Percentiles rank a stretch among this genome's conserved stretches.
Conservation (phyloP, 2,329 filamentous ascomycete species). For the Colletotrichum sp. region DNA sequence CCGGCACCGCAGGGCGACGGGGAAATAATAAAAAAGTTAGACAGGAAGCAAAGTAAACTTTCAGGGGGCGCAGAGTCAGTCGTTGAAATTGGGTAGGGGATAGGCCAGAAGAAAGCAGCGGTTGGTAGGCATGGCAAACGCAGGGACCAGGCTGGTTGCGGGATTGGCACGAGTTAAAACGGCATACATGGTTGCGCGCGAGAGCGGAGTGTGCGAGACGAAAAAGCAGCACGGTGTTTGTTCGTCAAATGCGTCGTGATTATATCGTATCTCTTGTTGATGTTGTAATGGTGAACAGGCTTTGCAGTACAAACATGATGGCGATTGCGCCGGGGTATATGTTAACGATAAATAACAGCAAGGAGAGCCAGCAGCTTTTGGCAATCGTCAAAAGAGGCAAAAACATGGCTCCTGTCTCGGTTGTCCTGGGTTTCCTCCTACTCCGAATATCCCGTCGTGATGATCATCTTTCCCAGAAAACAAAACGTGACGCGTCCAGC, state of each 20-base stretch:
- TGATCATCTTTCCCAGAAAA: constrained; percentile 13
- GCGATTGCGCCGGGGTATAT: constrained; percentile 24
- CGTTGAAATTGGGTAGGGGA: background rate
- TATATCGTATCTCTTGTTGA: background rate
- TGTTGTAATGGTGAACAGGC: background rate
- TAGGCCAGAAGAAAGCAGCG: background rate
- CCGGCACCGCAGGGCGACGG: background rate
- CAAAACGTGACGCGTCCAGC: background rate
- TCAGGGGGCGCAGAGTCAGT: constrained; percentile 5
- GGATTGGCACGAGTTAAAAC: background rate
- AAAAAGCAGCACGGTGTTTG: background rate
- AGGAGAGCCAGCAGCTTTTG: background rate
- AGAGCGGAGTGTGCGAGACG: background rate
- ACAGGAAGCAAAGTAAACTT: background rate
- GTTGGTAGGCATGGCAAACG: background rate
- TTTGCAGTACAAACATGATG: constrained; percentile 5
- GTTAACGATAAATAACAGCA: constrained; percentile 2
- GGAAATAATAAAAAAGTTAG: background rate
- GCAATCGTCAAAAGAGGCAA: background rate
- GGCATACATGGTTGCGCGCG: background rate
- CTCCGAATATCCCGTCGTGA: constrained; percentile 18
- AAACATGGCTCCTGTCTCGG: background rate
- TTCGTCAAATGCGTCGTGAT: background rate
- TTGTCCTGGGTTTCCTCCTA: background rate
- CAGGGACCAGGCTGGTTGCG: background rate